Percentiles rank a stretch among this genome's conserved stretches.
These are phyloP conservation scores for Thelonectria discophora DNA, from an alignment of 2,329 filamentous ascomycete species.

Conservation along the genomic window DNA sequence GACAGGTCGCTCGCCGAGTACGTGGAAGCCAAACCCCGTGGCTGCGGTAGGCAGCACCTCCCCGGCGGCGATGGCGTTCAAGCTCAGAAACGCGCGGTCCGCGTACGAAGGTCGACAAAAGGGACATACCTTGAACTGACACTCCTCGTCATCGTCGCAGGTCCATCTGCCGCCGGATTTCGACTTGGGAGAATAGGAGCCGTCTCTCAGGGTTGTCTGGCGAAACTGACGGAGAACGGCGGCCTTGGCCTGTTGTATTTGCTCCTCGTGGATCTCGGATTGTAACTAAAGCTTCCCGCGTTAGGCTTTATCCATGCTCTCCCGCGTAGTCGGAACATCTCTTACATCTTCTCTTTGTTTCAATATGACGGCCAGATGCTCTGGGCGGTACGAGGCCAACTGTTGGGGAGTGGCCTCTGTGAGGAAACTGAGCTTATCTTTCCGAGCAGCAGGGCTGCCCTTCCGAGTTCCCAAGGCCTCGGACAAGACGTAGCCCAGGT, in stretches of 20 bases:
- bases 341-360: slow-evolving; percentile 60
- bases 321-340: background rate
- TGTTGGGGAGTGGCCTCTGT: slow-evolving; percentile 54
- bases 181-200: slow-evolving; percentile 24
- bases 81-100: slow-evolving; percentile 58
- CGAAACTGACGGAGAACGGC: slow-evolving; percentile 32
- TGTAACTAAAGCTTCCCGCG: slow-evolving; percentile 28
- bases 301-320: slow-evolving; percentile 17
- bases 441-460: slow-evolving; percentile 52
- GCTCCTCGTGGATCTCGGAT: slow-evolving; percentile 44
- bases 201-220: slow-evolving; percentile 30
- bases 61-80: slow-evolving; percentile 59
- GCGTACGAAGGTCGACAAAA: slow-evolving; percentile 55
- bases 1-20: slow-evolving; percentile 54
- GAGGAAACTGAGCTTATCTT: slow-evolving; percentile 56
- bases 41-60: slow-evolving; percentile 60
- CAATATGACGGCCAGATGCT: slow-evolving; percentile 59
- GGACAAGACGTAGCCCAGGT: slow-evolving; percentile 46
- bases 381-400: slow-evolving; percentile 55
- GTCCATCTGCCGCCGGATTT: slow-evolving; percentile 51
- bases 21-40: slow-evolving; percentile 62
- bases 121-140: slow-evolving; percentile 61
- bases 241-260: slow-evolving; percentile 36
- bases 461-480: slow-evolving; percentile 48
- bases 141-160: slow-evolving; percentile 52